These are phyloP conservation scores for Populus trichocarpa DNA, from an alignment of 441 rosid species.

Conservation along the genomic window DNA sequence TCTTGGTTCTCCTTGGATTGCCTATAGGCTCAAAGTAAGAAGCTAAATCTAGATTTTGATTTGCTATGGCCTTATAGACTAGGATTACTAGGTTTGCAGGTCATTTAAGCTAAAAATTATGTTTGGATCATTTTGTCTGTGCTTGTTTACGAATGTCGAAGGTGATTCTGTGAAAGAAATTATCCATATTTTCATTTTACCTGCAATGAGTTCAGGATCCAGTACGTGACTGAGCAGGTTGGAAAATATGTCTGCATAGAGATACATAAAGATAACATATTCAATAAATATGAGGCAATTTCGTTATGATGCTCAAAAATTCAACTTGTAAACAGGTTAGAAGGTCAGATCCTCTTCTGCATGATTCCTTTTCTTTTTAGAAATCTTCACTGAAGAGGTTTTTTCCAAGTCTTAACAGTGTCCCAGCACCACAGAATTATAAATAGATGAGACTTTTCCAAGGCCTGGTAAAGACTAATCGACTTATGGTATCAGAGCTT, in stretches of 20 bases:
- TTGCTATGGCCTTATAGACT: too few species aligned
- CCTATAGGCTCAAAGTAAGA: too few species aligned
- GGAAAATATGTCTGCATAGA: constrained; percentile 41
- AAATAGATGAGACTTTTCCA: neutral
- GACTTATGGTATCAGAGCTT: neutral
- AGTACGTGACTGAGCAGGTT: constrained; percentile 48
- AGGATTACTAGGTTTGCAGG: too few species aligned
- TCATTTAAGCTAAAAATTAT: too few species aligned
- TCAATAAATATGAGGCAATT: neutral
- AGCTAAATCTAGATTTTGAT: too few species aligned
- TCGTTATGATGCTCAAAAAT: too few species aligned
- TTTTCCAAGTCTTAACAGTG: too few species aligned
- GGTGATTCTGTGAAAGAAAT: neutral
- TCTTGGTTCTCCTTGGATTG: too few species aligned
- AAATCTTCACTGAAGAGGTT: neutral
- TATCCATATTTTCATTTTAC: constrained; percentile 21
- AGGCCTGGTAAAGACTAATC: neutral
- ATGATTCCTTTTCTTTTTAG: too few species aligned
- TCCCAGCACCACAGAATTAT: neutral
- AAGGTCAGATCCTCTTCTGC: too few species aligned
- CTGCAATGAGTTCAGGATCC: constrained; percentile 57
- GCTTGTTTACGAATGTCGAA: neutral
- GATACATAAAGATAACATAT: neutral
- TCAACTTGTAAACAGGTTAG: too few species aligned
- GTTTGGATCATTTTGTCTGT: too few species aligned